These are phyloP conservation scores for Solanum sejunctum DNA, from an alignment of 257 asterid genomes.

Conservation along the genomic window DNA sequence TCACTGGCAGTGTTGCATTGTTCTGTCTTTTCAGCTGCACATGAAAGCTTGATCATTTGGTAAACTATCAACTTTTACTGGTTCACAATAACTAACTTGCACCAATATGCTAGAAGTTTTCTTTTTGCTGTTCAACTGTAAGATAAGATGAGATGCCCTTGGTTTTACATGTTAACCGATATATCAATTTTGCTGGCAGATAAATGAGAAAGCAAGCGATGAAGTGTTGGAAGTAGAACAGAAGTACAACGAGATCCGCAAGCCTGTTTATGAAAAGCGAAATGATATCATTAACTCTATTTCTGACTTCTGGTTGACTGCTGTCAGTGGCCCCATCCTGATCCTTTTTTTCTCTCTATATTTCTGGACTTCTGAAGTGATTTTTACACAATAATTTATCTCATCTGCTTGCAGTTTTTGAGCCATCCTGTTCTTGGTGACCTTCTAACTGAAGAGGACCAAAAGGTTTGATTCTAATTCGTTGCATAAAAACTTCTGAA, in stretches of 20 bases:
- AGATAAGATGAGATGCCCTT: neutral
- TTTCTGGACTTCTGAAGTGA: neutral
- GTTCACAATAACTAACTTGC: neutral
- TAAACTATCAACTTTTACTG: neutral
- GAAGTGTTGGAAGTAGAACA: slow-evolving; percentile 89
- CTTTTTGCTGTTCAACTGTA: neutral
- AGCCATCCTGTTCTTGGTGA: slow-evolving; percentile 91
- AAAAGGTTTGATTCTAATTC: neutral
- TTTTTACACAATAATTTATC: neutral
- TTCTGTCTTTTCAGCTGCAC: neutral
- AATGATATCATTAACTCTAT: slow-evolving; percentile 60
- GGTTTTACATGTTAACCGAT: neutral
- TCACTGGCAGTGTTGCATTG: neutral
- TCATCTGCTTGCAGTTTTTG: slow-evolving; percentile 47
- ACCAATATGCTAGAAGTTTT: neutral
- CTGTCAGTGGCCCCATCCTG: slow-evolving; percentile 43
- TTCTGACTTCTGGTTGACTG: slow-evolving; percentile 97
- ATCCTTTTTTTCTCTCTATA: neutral
- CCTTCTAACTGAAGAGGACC: slow-evolving; percentile 88
- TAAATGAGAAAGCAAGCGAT: slow-evolving; percentile 95
- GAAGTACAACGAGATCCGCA: slow-evolving; percentile 77
- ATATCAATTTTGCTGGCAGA: slow-evolving; percentile 30
- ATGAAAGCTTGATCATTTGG: neutral
- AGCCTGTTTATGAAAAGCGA: slow-evolving; percentile 82
- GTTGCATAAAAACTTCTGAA: neutral